Conservation (phyloP, 2,329 filamentous ascomycete species). For the Sarocladiaceae sp. region DNA sequence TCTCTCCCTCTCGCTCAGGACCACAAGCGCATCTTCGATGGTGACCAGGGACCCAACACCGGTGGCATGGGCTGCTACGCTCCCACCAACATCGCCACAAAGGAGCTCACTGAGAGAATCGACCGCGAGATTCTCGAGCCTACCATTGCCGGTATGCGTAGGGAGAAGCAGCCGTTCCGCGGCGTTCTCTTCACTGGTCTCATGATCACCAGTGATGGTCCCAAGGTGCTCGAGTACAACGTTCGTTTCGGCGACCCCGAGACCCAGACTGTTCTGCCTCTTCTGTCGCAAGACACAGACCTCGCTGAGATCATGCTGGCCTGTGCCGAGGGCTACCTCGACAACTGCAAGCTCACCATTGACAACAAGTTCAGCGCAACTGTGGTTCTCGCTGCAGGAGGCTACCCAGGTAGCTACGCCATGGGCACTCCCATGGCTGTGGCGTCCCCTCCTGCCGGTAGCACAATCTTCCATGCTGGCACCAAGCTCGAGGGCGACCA, state of each 20-base stretch:
- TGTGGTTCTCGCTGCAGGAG: slow-evolving; percentile 87
- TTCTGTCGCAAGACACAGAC: slow-evolving; percentile 73
- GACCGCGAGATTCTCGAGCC: slow-evolving; percentile 81
- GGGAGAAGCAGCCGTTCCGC: slow-evolving; percentile 66
- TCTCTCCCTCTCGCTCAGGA: slow-evolving; percentile 89
- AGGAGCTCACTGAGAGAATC: slow-evolving; percentile 66
- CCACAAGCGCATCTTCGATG: slow-evolving; percentile 91
- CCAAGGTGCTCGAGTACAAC: slow-evolving; percentile 87
- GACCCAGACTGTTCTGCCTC: slow-evolving; percentile 76
- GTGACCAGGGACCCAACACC: slow-evolving; percentile 86
- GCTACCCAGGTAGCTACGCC: slow-evolving; percentile 80
- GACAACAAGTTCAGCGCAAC: slow-evolving; percentile 72
- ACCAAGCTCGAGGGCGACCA: slow-evolving; percentile 59
- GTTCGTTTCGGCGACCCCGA: slow-evolving; percentile 90
- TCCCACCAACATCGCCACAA: slow-evolving; percentile 73
- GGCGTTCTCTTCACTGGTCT: slow-evolving; percentile 84
- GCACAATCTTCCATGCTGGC: slow-evolving; percentile 86
- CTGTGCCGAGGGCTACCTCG: slow-evolving; percentile 69
- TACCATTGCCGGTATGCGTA: slow-evolving; percentile 81
- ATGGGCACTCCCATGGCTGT: slow-evolving; percentile 64
- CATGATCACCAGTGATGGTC: slow-evolving; percentile 79
- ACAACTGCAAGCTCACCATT: slow-evolving; percentile 61
- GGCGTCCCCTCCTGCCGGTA: slow-evolving; percentile 33
- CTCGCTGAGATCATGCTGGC: slow-evolving; percentile 84
- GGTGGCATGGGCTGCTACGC: slow-evolving; percentile 98